phyloP scores from a whole-genome alignment of 441 rosid genomes.

The Pelargonium citronellum region DNA sequence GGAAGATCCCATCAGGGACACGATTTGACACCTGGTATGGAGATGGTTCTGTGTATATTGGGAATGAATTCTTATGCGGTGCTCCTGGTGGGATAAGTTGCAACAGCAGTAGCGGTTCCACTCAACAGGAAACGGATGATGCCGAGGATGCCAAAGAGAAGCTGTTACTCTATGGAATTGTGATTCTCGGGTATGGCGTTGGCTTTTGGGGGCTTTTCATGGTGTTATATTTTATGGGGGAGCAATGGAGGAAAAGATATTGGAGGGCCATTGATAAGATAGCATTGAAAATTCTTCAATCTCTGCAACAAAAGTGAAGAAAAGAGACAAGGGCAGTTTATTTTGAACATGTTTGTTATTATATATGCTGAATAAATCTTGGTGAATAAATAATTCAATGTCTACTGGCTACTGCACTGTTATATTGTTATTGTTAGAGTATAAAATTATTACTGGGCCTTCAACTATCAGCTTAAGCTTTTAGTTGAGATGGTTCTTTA shows the following conservation, averaged over 20 bases:
- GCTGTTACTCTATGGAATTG: not conserved
- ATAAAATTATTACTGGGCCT: too few species aligned
- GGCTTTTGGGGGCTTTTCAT: not conserved
- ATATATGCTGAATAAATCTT: not conserved
- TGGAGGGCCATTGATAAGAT: conserved; percentile 10
- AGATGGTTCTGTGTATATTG: conserved; percentile 10
- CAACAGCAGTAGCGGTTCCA: not conserved
- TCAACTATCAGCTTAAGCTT: too few species aligned
- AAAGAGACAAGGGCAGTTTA: not conserved
- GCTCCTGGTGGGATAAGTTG: conserved; percentile 15
- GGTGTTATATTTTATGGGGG: not conserved
- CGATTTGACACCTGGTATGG: conserved; percentile 9
- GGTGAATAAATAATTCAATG: not conserved
- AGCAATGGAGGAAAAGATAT: conserved; percentile 5
- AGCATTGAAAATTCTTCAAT: not conserved
- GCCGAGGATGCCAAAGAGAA: not conserved
- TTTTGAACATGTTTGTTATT: not conserved
- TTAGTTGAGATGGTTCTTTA: too few species aligned
- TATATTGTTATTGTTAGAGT: too few species aligned
- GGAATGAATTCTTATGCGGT: conserved; percentile 12
- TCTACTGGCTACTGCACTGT: too few species aligned
- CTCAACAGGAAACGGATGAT: conserved; percentile 2
- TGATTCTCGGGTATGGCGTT: conserved; percentile 6
- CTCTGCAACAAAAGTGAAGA: not conserved
- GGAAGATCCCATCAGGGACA: conserved; percentile 7